These are phyloP conservation scores for Lignosus rhinocerotis DNA, from an alignment of 1,284 basidiomycete species.

Conservation along the genomic window DNA sequence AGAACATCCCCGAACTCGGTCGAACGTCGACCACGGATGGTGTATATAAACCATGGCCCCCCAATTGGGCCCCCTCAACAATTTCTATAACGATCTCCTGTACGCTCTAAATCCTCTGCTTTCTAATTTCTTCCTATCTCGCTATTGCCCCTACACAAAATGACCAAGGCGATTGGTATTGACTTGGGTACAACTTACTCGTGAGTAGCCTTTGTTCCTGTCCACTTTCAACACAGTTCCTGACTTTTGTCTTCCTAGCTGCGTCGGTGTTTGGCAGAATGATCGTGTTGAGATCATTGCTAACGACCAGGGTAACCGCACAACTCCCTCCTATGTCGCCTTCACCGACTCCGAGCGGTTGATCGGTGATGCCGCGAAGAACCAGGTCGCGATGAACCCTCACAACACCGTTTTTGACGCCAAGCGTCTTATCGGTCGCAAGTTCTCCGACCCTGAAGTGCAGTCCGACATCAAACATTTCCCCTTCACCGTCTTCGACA, in stretches of 20 bases:
- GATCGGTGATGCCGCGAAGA: conserved; percentile 99
- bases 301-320: conserved; percentile 99
- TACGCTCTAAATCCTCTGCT: conserved; percentile 7
- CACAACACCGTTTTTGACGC: conserved; percentile 96
- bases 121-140: conserved; percentile 20
- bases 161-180: conserved; percentile 88
- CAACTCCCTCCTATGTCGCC: conserved; percentile 98
- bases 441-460: conserved; percentile 85
- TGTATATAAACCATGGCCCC: conserved; percentile 21
- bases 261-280: conserved; percentile 96
- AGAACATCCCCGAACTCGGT: conserved; percentile 22
- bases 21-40: conserved; percentile 11
- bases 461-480: conserved; percentile 95
- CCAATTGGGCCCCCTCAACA: conserved; percentile 7
- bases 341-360: conserved; percentile 97
- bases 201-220: conserved; percentile 45
- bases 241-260: conserved; percentile 43
- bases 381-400: conserved; percentile 96
- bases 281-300: conserved; percentile 98
- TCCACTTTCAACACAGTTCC: conserved; percentile 1
- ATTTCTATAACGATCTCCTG: conserved; percentile 19
- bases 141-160: conserved; percentile 17
- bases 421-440: conserved; percentile 91
- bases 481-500: conserved; percentile 89
- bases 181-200: conserved; percentile 92